phyloP scores from a whole-genome alignment of 148 eudicot genomes.

The Tetragonia tetragonoides region DNA sequence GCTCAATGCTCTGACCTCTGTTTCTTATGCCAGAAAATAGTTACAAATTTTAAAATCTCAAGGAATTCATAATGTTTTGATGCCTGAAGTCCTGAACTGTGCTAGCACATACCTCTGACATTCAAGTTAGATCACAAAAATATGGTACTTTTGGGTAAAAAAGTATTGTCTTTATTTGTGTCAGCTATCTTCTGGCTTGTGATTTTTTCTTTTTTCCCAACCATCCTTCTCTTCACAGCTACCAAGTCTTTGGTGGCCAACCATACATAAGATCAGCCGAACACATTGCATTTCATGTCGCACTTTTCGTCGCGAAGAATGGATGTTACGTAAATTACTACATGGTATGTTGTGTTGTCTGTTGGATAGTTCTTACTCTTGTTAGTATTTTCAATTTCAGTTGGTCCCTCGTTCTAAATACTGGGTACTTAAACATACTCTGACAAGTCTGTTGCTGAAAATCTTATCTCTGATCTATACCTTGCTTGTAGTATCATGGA shows the following conservation, averaged over 20 bases:
- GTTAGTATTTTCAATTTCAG: no score
- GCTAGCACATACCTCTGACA: neutral
- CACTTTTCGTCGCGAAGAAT: conserved; percentile 51
- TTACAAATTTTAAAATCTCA: neutral
- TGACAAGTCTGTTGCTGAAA: neutral
- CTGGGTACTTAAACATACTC: neutral
- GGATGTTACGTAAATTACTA: conserved; percentile 59
- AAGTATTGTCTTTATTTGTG: neutral
- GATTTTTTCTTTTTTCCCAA: neutral
- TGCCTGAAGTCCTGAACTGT: neutral
- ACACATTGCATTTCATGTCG: conserved; percentile 53
- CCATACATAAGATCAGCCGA: conserved; percentile 50
- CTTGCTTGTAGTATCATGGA: conserved; percentile 43
- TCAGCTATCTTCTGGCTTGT: neutral
- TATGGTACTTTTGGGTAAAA: neutral
- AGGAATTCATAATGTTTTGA: neutral
- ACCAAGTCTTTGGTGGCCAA: conserved; percentile 45
- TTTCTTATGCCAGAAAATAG: neutral
- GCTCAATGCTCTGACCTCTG: neutral
- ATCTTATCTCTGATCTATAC: neutral
- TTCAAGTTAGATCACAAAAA: neutral
- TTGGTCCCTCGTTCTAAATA: neutral
- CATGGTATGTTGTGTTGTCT: conserved; percentile 34
- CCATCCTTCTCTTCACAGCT: conserved; percentile 27
- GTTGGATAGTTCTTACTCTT: neutral